phyloP scores from a whole-genome alignment of 495 filamentous ascomycete genomes.

The Lepraria neglecta region DNA sequence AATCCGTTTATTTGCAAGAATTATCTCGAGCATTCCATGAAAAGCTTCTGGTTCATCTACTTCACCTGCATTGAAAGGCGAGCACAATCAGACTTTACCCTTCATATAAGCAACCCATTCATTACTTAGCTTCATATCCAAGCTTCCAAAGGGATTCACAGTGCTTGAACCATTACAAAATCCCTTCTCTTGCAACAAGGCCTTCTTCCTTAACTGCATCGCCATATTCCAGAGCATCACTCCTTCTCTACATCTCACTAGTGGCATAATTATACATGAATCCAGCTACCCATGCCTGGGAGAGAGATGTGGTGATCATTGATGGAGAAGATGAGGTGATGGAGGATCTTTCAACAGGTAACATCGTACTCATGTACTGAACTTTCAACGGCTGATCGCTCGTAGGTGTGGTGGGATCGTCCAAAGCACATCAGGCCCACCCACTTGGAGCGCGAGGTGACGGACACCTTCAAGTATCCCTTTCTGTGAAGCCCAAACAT shows the following conservation, averaged over 20 bases:
- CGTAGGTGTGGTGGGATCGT: neutral
- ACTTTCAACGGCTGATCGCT: neutral
- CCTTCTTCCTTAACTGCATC: too few species aligned
- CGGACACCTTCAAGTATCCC: neutral
- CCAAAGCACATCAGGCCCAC: neutral
- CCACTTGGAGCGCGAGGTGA: neutral
- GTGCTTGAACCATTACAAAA: too few species aligned
- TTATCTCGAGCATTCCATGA: too few species aligned
- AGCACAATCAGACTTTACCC: too few species aligned
- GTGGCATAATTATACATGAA: neutral
- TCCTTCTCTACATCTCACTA: neutral
- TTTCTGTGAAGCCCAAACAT: neutral
- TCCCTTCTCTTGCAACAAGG: too few species aligned
- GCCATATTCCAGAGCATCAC: too few species aligned
- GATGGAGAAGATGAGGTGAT: neutral
- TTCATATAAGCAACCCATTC: too few species aligned
- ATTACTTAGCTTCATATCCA: too few species aligned
- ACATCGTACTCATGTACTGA: neutral
- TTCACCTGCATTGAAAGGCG: too few species aligned
- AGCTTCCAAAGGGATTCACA: too few species aligned
- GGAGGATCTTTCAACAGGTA: neutral
- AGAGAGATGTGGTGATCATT: neutral
- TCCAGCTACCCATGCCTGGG: neutral
- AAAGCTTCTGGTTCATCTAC: too few species aligned
- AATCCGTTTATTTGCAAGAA: too few species aligned